Base-by-base conservation (phyloP, 164 flowering plant genomes). In the Magnolia sinica region DNA sequence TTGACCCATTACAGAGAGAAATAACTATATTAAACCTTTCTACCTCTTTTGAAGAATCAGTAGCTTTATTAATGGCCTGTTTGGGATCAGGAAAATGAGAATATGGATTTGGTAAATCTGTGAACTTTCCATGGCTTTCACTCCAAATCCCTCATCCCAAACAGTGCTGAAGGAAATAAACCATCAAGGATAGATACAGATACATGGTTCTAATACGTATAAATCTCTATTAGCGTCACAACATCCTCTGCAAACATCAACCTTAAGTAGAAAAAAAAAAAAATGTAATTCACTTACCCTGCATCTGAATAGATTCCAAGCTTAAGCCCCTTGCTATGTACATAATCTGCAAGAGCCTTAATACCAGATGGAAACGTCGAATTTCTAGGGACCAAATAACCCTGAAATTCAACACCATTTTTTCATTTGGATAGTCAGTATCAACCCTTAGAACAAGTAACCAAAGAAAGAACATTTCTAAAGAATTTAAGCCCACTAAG, bases 261-360 rank as follows among this genome's bases (percentile, higher is more conserved):
- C 2, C 4, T 55, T 55, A 8, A 55, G 4, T 4, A 55, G 61
- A 14, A 0, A 55, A 55, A 9, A 14, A 52, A 52, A 14, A 55
- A 24, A 18, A 27, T 31, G 31, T 18, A 29, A 20, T 27, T 2
- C 49, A 50, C 68, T 20, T 80, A 89, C 94, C 94, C 91, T 19
- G 92, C 91, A 83, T 89, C 92, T 64, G 92, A 88, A 82, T 91
- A 91, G 64, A 91, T 88, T 79, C 94, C 94, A 14, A 91, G 87
- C 81, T 87, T 89, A 27, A 91, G 82, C 19, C 94, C 94, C 82
- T 88, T 91, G 80, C 84, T 78, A 69, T 91, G 92, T 18, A 89
- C 88, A 80, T 89, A 91, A 75, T 89, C 89, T 24, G 91, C 92
- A 31, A 91, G 83, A 51, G 88, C 86, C 77, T 88, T 91, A 69